Conservation (phyloP, 805 yeast genomes). For the Yarrowia osloensis region DNA sequence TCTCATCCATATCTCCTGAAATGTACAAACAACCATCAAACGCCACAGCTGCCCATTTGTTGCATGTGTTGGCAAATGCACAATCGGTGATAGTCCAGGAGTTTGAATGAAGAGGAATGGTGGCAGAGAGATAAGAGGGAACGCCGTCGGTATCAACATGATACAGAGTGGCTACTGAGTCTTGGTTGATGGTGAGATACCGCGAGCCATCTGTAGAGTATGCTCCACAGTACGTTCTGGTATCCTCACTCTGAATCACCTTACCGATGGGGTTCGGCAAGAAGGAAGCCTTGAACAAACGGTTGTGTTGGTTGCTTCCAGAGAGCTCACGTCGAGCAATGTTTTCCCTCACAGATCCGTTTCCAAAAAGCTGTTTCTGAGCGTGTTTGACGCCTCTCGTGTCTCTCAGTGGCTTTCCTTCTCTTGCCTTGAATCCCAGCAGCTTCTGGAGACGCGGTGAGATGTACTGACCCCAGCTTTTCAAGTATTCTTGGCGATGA, state of each 20-base stretch:
- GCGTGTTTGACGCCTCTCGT: not conserved
- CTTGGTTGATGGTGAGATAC: slow-evolving; percentile 11
- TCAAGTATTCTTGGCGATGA: not conserved
- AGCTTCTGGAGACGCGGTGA: slow-evolving; percentile 7
- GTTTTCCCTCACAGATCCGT: not conserved
- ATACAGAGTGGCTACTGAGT: not conserved
- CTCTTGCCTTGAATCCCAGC: slow-evolving; percentile 15
- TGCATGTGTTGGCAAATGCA: not conserved
- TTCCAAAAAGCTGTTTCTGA: not conserved
- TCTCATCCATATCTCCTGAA: not conserved
- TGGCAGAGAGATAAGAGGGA: not conserved
- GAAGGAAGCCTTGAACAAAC: not conserved
- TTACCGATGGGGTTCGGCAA: slow-evolving; percentile 25
- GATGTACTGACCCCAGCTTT: slow-evolving; percentile 7
- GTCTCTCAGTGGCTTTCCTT: slow-evolving; percentile 14
- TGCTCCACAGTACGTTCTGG: slow-evolving; percentile 11
- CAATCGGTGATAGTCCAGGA: slow-evolving; percentile 29
- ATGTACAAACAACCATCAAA: slow-evolving; percentile 10
- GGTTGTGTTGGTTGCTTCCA: not conserved
- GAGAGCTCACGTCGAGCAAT: slow-evolving; percentile 6
- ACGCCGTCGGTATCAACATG: not conserved
- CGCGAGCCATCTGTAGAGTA: not conserved
- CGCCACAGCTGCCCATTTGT: slow-evolving; percentile 13
- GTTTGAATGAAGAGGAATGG: not conserved
- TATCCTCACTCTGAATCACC: slow-evolving; percentile 7